phyloP scores from a whole-genome alignment of 2,329 filamentous ascomycete genomes.

The Cladosporium velox region DNA sequence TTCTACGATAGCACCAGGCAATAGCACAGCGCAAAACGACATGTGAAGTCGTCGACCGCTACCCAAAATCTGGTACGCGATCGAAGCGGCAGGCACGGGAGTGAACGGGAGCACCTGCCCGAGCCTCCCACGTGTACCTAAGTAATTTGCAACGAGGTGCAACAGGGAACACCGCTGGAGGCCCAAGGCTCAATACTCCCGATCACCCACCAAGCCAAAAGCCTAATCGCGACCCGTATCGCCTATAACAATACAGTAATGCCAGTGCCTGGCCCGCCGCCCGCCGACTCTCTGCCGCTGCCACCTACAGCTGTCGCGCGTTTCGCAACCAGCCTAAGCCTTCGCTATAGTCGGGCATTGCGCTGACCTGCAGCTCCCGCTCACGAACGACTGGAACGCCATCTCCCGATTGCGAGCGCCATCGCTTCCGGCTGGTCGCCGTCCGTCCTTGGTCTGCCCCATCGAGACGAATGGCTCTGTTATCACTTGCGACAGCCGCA shows the following conservation, averaged over 20 bases:
- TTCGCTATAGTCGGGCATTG: constrained; percentile 15
- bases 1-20: background rate
- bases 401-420: background rate
- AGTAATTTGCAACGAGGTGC: background rate
- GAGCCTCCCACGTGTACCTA: constrained; percentile 2
- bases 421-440: constrained; percentile 14
- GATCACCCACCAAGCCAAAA: background rate
- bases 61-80: constrained; percentile 7
- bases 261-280: background rate
- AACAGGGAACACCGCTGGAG: background rate
- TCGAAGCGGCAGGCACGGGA: background rate
- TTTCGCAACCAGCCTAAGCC: constrained; percentile 6
- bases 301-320: background rate
- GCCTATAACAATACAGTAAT: constrained; percentile 3
- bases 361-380: constrained; percentile 4
- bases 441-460: background rate
- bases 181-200: background rate
- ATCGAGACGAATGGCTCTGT: background rate
- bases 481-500: background rate
- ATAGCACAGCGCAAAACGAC: background rate
- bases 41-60: constrained; percentile 11
- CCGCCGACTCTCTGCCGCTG: background rate
- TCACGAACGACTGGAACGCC: background rate
- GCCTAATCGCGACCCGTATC: constrained; percentile 1
- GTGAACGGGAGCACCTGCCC: background rate